Conservation (phyloP, 2,329 filamentous ascomycete species). For the Raffaelea deltoideospora region DNA sequence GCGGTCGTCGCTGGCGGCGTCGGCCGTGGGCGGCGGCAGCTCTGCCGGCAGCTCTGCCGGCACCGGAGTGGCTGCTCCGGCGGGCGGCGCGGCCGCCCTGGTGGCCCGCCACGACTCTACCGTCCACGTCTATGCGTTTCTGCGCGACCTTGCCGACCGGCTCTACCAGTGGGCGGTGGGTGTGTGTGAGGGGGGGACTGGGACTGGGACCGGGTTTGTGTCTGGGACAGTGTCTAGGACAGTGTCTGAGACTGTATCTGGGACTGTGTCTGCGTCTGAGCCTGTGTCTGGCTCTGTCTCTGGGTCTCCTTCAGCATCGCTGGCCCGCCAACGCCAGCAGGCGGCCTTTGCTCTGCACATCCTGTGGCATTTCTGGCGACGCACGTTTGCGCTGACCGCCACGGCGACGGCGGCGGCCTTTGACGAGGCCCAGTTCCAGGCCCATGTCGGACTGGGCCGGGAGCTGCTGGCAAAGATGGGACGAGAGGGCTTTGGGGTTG, state of each 20-base stretch:
- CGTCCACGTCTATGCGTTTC: slow-evolving; percentile 34
- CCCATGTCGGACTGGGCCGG: slow-evolving; percentile 39
- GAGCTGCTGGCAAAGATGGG: slow-evolving; percentile 20
- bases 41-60: too few relatives aligned
- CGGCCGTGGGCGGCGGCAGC: too few relatives aligned
- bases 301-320: too few relatives aligned
- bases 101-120: slow-evolving; percentile 50
- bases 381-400: slow-evolving; percentile 34
- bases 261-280: too few relatives aligned
- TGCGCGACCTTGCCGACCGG: slow-evolving; percentile 26
- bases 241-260: too few relatives aligned
- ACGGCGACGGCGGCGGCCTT: slow-evolving; percentile 31
- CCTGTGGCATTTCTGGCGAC: slow-evolving; percentile 38
- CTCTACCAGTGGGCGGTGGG: slow-evolving; percentile 14
- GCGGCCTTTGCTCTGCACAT: slow-evolving; percentile 16
- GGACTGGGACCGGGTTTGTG: background rate
- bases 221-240: too few relatives aligned
- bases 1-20: slow-evolving; percentile 41
- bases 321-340: too few relatives aligned
- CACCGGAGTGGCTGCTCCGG: too few relatives aligned
- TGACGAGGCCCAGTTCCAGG: slow-evolving; percentile 49
- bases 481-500: too few relatives aligned
- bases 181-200: slow-evolving; percentile 13
- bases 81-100: slow-evolving; percentile 35
- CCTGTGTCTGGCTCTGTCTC: too few relatives aligned